These are phyloP conservation scores for Articulospora tetracladia DNA, from an alignment of 495 filamentous ascomycete species.

Conservation along the genomic window DNA sequence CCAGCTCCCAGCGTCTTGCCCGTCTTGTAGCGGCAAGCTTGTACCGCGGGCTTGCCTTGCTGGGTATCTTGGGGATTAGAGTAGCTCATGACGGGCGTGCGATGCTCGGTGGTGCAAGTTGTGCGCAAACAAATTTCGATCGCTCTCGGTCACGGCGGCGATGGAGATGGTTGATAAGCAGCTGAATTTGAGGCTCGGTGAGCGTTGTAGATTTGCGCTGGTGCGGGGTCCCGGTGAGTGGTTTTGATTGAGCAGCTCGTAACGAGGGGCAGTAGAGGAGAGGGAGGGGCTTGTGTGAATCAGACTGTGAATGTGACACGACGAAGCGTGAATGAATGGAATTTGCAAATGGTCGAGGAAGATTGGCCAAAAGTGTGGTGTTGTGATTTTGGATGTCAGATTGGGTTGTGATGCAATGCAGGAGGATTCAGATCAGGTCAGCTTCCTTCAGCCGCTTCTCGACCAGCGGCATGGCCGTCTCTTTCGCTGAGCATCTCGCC, in stretches of 20 bases:
- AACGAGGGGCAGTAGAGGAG: too few species aligned
- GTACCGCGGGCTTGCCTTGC: slow-evolving; percentile 37
- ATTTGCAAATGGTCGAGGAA: too few species aligned
- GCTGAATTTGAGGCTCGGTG: not conserved
- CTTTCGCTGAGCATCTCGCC: too few species aligned
- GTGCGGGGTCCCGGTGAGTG: not conserved
- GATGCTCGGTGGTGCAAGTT: not conserved
- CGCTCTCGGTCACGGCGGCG: not conserved
- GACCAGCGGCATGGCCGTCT: too few species aligned
- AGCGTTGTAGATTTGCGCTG: not conserved
- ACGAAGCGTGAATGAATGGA: too few species aligned
- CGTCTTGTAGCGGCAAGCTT: slow-evolving; percentile 83
- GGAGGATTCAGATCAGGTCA: too few species aligned
- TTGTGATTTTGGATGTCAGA: too few species aligned
- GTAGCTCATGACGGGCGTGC: slow-evolving; percentile 12
- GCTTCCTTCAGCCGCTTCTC: too few species aligned
- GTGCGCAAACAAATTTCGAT: not conserved
- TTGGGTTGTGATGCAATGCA: too few species aligned
- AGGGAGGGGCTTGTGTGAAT: too few species aligned
- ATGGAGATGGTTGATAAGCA: not conserved
- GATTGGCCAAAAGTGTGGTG: too few species aligned
- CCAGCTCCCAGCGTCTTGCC: slow-evolving; percentile 96
- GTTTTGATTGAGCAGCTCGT: not conserved
- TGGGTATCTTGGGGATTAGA: slow-evolving; percentile 18
- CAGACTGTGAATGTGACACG: too few species aligned